Conservation (phyloP, 257 asterid genomes). For the Pogostemon cablin region DNA sequence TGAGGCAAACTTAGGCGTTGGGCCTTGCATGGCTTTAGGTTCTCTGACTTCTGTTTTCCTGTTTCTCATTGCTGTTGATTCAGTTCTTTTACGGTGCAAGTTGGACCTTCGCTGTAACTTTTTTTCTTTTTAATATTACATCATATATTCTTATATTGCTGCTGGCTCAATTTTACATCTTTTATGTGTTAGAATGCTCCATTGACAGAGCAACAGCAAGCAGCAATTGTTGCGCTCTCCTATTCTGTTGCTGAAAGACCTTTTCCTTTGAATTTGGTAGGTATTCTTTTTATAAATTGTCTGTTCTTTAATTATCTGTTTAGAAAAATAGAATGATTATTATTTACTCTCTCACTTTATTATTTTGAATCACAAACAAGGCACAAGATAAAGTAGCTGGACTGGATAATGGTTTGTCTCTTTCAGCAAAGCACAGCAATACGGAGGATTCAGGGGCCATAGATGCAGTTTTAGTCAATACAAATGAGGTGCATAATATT, state of each 20-base stretch:
- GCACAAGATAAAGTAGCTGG: constrained; percentile 63
- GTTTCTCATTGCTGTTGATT: too few relatives aligned
- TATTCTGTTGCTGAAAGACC: constrained; percentile 96
- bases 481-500: constrained; percentile 66
- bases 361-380: constrained; percentile 45
- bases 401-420: constrained; percentile 61
- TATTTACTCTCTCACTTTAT: constrained; percentile 22
- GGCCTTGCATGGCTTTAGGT: too few relatives aligned
- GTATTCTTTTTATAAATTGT: constrained; percentile 28
- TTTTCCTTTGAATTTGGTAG: constrained; percentile 79
- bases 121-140: too few relatives aligned
- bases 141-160: background rate
- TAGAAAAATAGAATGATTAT: constrained; percentile 2
- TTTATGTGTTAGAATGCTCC: constrained; percentile 69
- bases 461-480: constrained; percentile 78
- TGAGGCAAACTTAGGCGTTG: too few relatives aligned
- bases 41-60: too few relatives aligned
- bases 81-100: too few relatives aligned
- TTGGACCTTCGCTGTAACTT: too few relatives aligned
- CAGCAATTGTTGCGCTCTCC: constrained; percentile 86
- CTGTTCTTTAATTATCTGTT: constrained; percentile 22
- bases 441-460: constrained; percentile 70
- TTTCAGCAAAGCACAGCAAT: constrained; percentile 57
- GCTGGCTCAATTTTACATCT: background rate
- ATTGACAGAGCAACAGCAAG: constrained; percentile 91